These are phyloP conservation scores for Ustilago bromivora DNA, from an alignment of 1,284 basidiomycete species.

Conservation along the genomic window DNA sequence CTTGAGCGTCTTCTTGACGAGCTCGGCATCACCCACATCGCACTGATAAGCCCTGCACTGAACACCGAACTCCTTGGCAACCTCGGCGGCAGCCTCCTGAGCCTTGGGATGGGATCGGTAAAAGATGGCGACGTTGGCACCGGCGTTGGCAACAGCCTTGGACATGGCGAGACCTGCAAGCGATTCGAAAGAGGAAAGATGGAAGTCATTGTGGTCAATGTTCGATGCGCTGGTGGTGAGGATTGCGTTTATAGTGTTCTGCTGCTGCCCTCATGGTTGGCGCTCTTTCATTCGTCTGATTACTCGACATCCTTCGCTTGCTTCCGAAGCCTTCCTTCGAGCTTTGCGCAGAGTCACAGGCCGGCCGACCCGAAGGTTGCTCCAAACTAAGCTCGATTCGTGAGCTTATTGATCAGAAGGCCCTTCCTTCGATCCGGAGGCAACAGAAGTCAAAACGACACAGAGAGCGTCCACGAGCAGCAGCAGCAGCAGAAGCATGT, in stretches of 20 bases:
- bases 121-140: constrained; percentile 69
- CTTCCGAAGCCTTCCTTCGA: not conserved
- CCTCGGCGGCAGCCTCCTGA: constrained; percentile 61
- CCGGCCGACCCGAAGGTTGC: not conserved
- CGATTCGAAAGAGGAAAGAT: not conserved
- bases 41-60: constrained; percentile 70
- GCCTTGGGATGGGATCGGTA: constrained; percentile 69
- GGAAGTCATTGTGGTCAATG: not conserved
- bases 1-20: constrained; percentile 66
- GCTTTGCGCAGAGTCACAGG: not conserved
- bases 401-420: too few species aligned
- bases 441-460: constrained; percentile 45
- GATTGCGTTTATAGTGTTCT: not conserved
- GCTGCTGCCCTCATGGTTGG: not conserved
- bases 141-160: constrained; percentile 65
- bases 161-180: constrained; percentile 65
- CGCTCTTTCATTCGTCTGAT: not conserved
- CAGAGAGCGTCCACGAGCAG: not conserved
- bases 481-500: not conserved
- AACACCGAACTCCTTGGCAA: constrained; percentile 66
- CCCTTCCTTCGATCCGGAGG: too few species aligned
- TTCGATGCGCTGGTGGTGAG: not conserved
- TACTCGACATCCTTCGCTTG: not conserved
- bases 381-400: too few species aligned
- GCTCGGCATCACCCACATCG: constrained; percentile 66